Evolutionary conservation across 1,139 yeast genomes (phyloP), one percentile per base, ranked within the genome.

Genomic region (Entelexis sorbosivorans): DNA sequence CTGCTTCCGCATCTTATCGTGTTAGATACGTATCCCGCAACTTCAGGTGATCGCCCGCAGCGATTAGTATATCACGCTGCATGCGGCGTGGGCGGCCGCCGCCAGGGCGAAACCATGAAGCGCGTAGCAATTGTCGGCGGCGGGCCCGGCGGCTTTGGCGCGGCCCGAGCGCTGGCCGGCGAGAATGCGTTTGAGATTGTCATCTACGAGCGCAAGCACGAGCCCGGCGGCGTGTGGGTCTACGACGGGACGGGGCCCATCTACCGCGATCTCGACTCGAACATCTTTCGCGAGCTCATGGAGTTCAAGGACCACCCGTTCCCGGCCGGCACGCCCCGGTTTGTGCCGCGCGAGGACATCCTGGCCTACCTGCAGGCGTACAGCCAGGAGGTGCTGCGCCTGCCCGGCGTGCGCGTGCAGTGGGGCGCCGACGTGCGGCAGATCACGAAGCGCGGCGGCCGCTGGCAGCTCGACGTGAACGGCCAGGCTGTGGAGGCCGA

Each of bases 111-210:
- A 16, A 6, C 6, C 7, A 44, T 44, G 48, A 19, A 26, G 19
- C 42, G 47, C 17, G 58, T 55, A 2, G 66, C 65, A 1, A 58
- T 65, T 11, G 59, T 80, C 38, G 88, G 89, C 2, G 84, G 77
- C 9, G 89, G 89, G 0, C 86, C 88, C 0, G 72, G 78, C 48
- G 88, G 87, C 5, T 71, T 80, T 6, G 81, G 78, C 1, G 64
- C 76, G 9, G 71, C 81, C 11, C 75, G 75, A 56, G 58, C 69
- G 9, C 62, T 62, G 38, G 13, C 48, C 20, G 48, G 31, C 22
- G 58, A 53, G 65, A 82, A 16, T 81, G 83, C 1, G 60, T 79
- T 38, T 77, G 82, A 83, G 72, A 75, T 60, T 71, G 72, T 20
- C 5, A 47, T 57, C 14, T 56, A 48, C 38, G 61, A 56, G 39